These are phyloP conservation scores for Nemania diffusa DNA, from an alignment of 2,329 filamentous ascomycete species.

Conservation along the genomic window DNA sequence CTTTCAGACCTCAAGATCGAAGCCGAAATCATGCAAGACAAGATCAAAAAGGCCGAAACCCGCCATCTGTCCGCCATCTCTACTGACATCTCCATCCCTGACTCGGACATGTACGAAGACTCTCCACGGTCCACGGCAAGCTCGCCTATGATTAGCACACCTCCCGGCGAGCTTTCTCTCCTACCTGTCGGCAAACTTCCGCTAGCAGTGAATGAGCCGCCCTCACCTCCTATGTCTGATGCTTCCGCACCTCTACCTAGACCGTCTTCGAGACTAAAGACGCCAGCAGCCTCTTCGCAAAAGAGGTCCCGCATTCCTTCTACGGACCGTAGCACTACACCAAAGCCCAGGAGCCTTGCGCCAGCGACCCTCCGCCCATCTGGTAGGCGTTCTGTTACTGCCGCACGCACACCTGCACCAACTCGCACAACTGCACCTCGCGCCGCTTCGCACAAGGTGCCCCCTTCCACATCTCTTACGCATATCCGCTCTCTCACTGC, in stretches of 20 bases:
- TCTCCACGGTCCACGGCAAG: conserved; percentile 89
- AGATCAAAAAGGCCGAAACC: conserved; percentile 77
- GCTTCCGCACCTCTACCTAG: conserved; percentile 72
- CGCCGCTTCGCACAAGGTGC: conserved; percentile 60
- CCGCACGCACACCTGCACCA: conserved; percentile 59
- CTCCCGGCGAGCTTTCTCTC: conserved; percentile 76
- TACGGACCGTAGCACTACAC: conserved; percentile 63
- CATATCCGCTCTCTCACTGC: conserved; percentile 94
- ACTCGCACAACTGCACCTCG: conserved; percentile 59
- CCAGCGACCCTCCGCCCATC: conserved; percentile 54
- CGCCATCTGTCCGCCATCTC: conserved; percentile 69
- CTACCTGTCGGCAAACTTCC: conserved; percentile 63
- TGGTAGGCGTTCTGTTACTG: conserved; percentile 58
- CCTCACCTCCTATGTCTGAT: conserved; percentile 94
- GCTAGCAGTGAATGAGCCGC: conserved; percentile 80
- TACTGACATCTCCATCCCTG: conserved; percentile 70
- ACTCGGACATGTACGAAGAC: conserved; percentile 77
- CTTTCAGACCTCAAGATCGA: conserved; percentile 94
- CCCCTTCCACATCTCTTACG: conserved; percentile 77
- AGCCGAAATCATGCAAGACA: conserved; percentile 92
- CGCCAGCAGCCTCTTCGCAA: conserved; percentile 48
- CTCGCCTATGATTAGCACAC: conserved; percentile 89
- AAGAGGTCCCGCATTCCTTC: conserved; percentile 66
- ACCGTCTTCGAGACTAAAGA: conserved; percentile 56
- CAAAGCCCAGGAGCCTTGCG: conserved; percentile 59